These are phyloP conservation scores for Cornus kousa DNA, from an alignment of 148 eudicot species.

Conservation along the genomic window DNA sequence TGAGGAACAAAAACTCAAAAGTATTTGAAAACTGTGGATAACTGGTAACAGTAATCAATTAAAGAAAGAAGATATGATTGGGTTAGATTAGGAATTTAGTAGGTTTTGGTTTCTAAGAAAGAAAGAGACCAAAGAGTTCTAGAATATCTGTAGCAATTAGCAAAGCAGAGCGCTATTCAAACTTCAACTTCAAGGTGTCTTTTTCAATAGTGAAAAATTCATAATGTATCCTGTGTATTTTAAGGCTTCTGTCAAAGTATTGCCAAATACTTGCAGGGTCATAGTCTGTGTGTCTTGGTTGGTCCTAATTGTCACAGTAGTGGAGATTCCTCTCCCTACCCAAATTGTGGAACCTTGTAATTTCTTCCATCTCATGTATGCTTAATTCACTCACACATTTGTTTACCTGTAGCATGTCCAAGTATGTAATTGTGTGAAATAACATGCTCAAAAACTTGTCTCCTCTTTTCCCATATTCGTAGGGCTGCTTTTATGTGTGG, in stretches of 20 bases:
- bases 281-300: neutral
- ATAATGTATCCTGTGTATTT: no score
- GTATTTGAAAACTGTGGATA: neutral
- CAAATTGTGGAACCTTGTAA: neutral
- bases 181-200: neutral
- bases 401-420: neutral
- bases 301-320: neutral
- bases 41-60: neutral
- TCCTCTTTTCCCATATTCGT: conserved; percentile 12
- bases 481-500: conserved; percentile 98
- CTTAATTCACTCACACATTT: neutral
- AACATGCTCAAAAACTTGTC: neutral
- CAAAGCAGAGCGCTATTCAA: neutral
- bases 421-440: neutral
- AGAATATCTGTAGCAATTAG: neutral
- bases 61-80: neutral
- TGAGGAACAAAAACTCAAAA: neutral
- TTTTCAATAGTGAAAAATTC: neutral
- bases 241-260: neutral
- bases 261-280: neutral
- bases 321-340: neutral
- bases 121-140: neutral
- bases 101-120: neutral
- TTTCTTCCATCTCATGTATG: neutral
- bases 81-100: neutral